Evolutionary conservation across 2,329 filamentous ascomycete species (phyloP), one percentile per base, ranked within the genome.

Genomic region (Xylaria sp.): DNA sequence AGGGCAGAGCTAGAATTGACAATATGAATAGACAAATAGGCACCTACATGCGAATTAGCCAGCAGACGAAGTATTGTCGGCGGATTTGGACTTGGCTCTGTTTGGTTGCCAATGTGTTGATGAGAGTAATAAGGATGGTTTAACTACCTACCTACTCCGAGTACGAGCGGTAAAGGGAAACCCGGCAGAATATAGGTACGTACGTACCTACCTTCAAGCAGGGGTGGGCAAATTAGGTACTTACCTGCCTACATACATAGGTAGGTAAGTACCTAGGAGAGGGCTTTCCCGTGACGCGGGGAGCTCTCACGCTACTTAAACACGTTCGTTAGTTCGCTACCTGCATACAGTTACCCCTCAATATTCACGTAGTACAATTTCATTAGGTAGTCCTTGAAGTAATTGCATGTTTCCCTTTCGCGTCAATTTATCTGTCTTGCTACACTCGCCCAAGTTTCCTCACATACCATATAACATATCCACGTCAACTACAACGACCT

Each of bases 231-330:
- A 28, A 66, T 69, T 25, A 25, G 23, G 23, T 25, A 25, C 23
- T 25, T 25, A 25, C 23, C 23, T 25, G 3, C 23, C 23, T 25
- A 25, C 3, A 3, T 18, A n/a, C n/a, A n/a, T n/a, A n/a, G n/a
- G n/a, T n/a, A n/a, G n/a, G n/a, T n/a, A n/a, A n/a, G n/a, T n/a
- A n/a, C n/a, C n/a, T n/a, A n/a, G 63, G 63, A 63, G 66, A 59
- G 28, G 39, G 63, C 52, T 69, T 61, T 51, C 60, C 46, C 54
- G 52, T 50, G 58, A 63, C 37, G 67, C 56, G 67, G 57, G 37
- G 55, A 34, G 18, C 44, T 52, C 28, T 28, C 28, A 28, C 28
- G 28, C 28, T 28, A 28, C 28, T 28, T 28, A 28, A 28, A 46
- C 52, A 58, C 52, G 51, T 63, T 59, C 59, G 18, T 25, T 20